Base-by-base conservation (phyloP, 2,329 filamentous ascomycete genomes). In the Fusarium oligoseptatum region DNA sequence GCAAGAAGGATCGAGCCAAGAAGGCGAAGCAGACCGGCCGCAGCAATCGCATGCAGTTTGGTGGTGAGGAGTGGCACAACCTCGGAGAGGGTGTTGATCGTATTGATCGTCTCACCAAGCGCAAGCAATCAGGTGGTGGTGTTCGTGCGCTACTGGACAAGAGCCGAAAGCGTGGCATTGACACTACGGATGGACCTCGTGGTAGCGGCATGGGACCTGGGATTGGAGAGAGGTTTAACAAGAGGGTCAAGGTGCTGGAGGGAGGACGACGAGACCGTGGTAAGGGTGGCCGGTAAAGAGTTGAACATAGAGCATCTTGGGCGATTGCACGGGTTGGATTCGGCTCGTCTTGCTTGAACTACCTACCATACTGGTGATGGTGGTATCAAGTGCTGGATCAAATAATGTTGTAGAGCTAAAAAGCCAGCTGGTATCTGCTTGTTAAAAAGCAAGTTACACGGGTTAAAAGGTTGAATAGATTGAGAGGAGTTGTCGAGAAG, bases 11-110 rank as follows among this genome's bases (percentile, higher is more conserved):
- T 6, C 85, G 87, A 68, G 89, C 91, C 57, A 92, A 93, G 85
- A 91, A 89, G 81, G 84, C 83, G 50, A 88, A 89, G 81, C 85
- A 86, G 34, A 85, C 86, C 45, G 85, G 85, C 11, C 82, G 85
- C 75, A 84, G 82, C 74, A 81, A 85, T 78, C 84, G 92, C 87
- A 83, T 98, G 94, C 84, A 85, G 77, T 91, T 91, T 84, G 96
- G 96, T 71, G 97, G 97, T 61, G 97, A 98, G 84, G 97, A 98
- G 81, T 98, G 95, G 94, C 90, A 92, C 73, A 92, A 93, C 29
- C 86, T 99, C 52, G 94, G 94, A 66, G 92, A 95, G 81, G 95
- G 95, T 9, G 90, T 95, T 61, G 94, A 98, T 83, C 89, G 96
- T 52, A 98, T 98, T 83, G 93, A 95, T 77, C 88, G 92, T 72